These are phyloP conservation scores for Trypanosoma boissoni DNA, from an alignment of 208 protist genomes.

Conservation along the genomic window DNA sequence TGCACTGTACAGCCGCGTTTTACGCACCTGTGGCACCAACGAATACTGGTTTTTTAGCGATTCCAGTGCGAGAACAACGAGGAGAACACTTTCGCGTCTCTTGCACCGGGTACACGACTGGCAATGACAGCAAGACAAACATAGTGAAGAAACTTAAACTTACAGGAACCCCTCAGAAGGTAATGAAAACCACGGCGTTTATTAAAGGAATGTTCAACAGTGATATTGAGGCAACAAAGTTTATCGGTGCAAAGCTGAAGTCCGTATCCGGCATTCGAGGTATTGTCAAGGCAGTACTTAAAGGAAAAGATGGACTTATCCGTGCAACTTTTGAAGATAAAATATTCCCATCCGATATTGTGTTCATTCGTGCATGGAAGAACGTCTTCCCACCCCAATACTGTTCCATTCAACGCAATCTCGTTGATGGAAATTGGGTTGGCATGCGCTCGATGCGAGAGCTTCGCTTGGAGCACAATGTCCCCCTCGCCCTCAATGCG, in stretches of 20 bases:
- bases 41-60: slow-evolving; percentile 95
- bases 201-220: slow-evolving; percentile 96
- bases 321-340: slow-evolving; percentile 99
- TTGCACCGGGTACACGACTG: slow-evolving; percentile 96
- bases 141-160: slow-evolving; percentile 99
- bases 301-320: slow-evolving; percentile 91
- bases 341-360: slow-evolving; percentile 97
- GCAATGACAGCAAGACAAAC: slow-evolving; percentile 89
- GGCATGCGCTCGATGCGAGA: slow-evolving; percentile 89
- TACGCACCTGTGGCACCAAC: slow-evolving; percentile 96
- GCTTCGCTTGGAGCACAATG: slow-evolving; percentile 68
- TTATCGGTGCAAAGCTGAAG: slow-evolving; percentile 97
- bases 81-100: slow-evolving; percentile 92
- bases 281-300: slow-evolving; percentile 97
- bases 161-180: slow-evolving; percentile 94
- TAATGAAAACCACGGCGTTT: slow-evolving; percentile 99
- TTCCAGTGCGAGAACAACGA: slow-evolving; percentile 71
- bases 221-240: slow-evolving; percentile 96
- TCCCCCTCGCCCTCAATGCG: slow-evolving; percentile 40
- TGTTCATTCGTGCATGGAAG: slow-evolving; percentile 99
- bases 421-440: slow-evolving; percentile 81
- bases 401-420: slow-evolving; percentile 96
- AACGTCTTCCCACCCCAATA: slow-evolving; percentile 93
- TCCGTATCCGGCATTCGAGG: slow-evolving; percentile 99
- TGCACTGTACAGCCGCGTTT: slow-evolving; percentile 98